Base-by-base conservation (phyloP, 2,329 filamentous ascomycete genomes). In the Aureobasidium sp. region DNA sequence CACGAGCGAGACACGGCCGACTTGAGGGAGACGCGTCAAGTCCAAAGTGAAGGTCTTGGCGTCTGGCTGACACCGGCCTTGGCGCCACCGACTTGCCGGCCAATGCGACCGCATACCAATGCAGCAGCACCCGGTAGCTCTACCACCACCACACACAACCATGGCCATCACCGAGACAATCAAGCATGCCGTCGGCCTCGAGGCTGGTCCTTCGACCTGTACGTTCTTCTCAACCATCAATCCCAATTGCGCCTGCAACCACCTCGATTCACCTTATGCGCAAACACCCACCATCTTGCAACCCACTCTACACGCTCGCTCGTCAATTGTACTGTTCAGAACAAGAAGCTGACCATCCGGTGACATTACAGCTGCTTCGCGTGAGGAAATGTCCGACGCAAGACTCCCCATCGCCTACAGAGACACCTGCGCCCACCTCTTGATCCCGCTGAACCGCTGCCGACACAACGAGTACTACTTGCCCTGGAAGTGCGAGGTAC, bases 401-500 rank as follows among this genome's bases (percentile, higher is more conserved):
- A 87, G 85, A 72, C 83, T 97, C 57, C 93, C 94, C 14, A 78
- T 97, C 60, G 83, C 89, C 70, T 99, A 99, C 83, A 86, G 94
- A 74, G 94, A 99, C 78, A 92, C 87, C 78, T 99, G 94, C 80
- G 94, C 92, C 66, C 86, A 94, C 77, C 88, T 99, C 50, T 81
- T 97, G 65, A 97, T 97, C 66, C 94, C 94, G 17, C 83, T 99
- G 69, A 99, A 99, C 81, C 88, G 89, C 72, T 99, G 94, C 83
- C 91, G 94, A 65, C 84, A 85, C 77, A 88, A 95, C 69, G 89
- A 91, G 66, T 97, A 89, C 81, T 99, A 96, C 77, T 79, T 97
- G 70, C 92, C 92, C 19, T 99, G 94, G 94, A 97, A 96, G 83
- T 99, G 94, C 77, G 85, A 90, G 84, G 94, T 97, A 83, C 44